Percentiles rank a stretch among this genome's conserved stretches.
Evolutionary conservation across 441 rosid species (phyloP).

Genomic region (Brassica hybrid): DNA sequence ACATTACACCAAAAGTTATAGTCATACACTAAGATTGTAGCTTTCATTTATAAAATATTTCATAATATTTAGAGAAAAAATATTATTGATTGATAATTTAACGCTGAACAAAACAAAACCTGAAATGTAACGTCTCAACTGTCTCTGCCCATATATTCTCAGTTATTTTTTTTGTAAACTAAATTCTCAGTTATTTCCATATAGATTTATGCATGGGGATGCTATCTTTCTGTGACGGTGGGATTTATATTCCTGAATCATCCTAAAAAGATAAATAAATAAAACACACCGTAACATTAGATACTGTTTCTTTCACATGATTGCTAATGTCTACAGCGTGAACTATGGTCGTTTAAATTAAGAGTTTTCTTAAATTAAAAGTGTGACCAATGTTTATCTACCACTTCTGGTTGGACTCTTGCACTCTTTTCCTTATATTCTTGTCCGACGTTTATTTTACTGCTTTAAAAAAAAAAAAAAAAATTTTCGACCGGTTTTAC

Average conservation of each 20-base stretch:
- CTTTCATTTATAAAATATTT: too few relatives aligned
- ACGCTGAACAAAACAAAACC: neutral
- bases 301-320: neutral
- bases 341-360: neutral
- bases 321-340: neutral
- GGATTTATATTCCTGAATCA: neutral
- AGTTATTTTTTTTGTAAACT: neutral
- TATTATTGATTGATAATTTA: neutral
- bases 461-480: neutral
- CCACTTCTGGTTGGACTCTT: neutral
- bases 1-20: neutral
- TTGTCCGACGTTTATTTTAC: neutral
- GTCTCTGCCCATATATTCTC: neutral
- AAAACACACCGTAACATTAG: neutral
- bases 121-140: neutral
- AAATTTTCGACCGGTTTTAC: neutral
- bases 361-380: neutral
- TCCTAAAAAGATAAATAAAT: neutral
- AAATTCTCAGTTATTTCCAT: neutral
- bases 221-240: constrained; percentile 4
- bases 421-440: neutral
- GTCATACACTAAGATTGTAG: neutral
- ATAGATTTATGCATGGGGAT: neutral
- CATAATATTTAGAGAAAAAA: too few relatives aligned
- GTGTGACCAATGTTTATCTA: neutral